phyloP scores from a whole-genome alignment of 306 rosid species.

The Medicago lupulina region DNA sequence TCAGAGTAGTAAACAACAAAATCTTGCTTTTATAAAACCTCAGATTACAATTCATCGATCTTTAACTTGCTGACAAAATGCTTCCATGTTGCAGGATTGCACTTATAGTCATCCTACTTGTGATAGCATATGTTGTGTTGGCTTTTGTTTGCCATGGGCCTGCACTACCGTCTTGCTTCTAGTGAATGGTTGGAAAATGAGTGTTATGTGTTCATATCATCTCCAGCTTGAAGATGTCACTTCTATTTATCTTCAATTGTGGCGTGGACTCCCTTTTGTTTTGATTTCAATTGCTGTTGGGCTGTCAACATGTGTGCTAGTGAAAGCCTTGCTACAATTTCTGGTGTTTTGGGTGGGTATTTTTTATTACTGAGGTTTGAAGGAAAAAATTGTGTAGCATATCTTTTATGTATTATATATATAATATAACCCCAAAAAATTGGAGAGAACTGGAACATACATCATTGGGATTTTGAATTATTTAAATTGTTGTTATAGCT shows the following conservation, averaged over 20 bases:
- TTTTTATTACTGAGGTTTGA: conserved; percentile 45
- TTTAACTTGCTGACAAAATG: conserved; percentile 42
- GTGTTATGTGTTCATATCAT: conserved; percentile 40
- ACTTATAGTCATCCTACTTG: conserved; percentile 74
- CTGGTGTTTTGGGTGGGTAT: conserved; percentile 51
- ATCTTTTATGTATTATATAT: conserved; percentile 15
- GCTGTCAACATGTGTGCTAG: conserved; percentile 48
- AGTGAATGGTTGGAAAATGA: conserved; percentile 48
- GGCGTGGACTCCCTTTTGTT: conserved; percentile 48
- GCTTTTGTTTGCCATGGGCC: conserved; percentile 95
- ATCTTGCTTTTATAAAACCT: conserved; percentile 4
- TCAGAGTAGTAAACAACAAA: conserved; percentile 26
- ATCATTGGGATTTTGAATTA: conserved; percentile 15
- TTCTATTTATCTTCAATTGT: conserved; percentile 40
- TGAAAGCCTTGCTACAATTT: conserved; percentile 45
- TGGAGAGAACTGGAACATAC: conserved; percentile 37
- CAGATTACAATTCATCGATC: conserved; percentile 3
- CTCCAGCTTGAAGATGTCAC: conserved; percentile 46
- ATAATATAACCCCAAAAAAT: conserved; percentile 20
- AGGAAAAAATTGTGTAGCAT: conserved; percentile 31
- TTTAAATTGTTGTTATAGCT: conserved; percentile 35
- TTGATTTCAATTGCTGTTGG: conserved; percentile 43
- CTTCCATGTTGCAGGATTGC: conserved; percentile 74
- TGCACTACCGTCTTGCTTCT: conserved; percentile 72
- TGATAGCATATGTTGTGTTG: conserved; percentile 68